Evolutionary conservation across 495 filamentous ascomycete genomes (phyloP), one percentile per base, ranked within the genome.

Genomic region (Lasiosphaeria miniovina): DNA sequence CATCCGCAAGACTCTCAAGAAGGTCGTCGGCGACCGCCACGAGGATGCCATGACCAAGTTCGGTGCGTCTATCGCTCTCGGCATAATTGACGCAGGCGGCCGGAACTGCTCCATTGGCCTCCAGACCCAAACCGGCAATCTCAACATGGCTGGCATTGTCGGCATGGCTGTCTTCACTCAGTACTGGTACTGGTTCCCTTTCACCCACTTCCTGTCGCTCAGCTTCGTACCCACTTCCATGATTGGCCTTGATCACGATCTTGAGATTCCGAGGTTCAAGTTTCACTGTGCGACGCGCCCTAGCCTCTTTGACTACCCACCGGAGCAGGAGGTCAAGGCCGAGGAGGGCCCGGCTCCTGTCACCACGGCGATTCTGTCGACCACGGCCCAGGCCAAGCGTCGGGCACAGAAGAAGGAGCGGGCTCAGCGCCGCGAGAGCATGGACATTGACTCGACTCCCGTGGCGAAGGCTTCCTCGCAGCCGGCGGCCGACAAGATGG

Each of bases 161-260:
- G 95, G 95, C 61, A 96, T 96, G 85, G 92, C 91, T 45, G 89
- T 99, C 34, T 99, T 99, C 77, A 94, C 91, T 6, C 95, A 99
- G 73, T 99, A 99, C 77, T 99, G 95, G 95, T 99, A 99, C 77
- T 99, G 95, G 95, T 99, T 99, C 85, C 95, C 95, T 51, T 86
- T 97, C 65, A 96, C 94, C 32, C 95, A 98, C 74, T 99, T 99
- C 85, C 75, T 99, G 24, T 93, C 92, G 0, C 80, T 98, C 61
- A 91, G 89, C 68, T 97, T 98, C 71, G 88, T 89, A 7, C 95
- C 95, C 0, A 98, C 95, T 8, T 89, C 93, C 1, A 90, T 99
- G 66, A 96, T 97, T 58, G 93, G 88, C 51, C 85, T 99, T 24
- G 92, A 98, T 71, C 86, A 93, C 69, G 90, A 96, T 67, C 82